Percentiles rank a stretch among this genome's conserved stretches.
These are phyloP conservation scores for Aureobasidium sp. DNA, from an alignment of 2,329 filamentous ascomycete genomes.

Conservation along the genomic window DNA sequence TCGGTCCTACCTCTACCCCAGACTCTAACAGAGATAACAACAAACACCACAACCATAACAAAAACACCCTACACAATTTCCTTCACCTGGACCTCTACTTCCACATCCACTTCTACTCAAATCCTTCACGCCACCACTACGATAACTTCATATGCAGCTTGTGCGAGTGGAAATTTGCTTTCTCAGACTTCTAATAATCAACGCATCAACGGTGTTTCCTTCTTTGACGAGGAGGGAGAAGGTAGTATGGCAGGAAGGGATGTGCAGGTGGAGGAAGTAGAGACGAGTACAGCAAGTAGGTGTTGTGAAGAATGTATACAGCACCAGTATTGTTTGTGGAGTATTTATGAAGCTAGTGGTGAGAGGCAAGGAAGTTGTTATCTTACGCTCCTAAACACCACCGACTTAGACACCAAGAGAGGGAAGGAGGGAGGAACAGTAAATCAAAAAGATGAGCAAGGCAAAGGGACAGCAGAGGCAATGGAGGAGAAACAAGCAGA, in stretches of 20 bases:
- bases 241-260: no score
- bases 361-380: no score
- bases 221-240: no score
- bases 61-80: conserved; percentile 4
- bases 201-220: not conserved
- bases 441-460: not conserved
- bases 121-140: conserved; percentile 7
- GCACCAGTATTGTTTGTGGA: not conserved
- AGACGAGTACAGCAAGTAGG: no score
- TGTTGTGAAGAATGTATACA: not conserved
- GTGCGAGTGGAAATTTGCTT: not conserved
- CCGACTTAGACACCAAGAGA: no score
- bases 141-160: not conserved
- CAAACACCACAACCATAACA: not conserved
- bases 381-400: no score
- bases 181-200: not conserved
- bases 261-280: no score
- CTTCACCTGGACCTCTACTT: not conserved
- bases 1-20: not conserved
- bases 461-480: not conserved
- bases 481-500: no score
- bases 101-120: not conserved
- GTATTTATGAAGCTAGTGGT: not conserved
- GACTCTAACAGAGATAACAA: not conserved
- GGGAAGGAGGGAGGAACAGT: not conserved